These are phyloP conservation scores for Cyberlindnera subsufficiens DNA, from an alignment of 805 yeast genomes.

Conservation along the genomic window DNA sequence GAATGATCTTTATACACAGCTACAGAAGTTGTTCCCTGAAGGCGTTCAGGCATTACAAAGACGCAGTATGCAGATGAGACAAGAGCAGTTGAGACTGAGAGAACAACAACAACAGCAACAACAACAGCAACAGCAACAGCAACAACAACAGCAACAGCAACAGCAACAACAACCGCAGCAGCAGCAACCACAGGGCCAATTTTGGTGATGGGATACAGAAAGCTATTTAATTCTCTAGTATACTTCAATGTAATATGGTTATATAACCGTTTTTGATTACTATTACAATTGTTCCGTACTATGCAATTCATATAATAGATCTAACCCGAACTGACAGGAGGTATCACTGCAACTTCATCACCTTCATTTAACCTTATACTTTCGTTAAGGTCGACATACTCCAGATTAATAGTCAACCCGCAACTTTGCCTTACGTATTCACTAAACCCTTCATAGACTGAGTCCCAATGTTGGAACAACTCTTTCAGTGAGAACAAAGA, in stretches of 20 bases:
- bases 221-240: too few relatives aligned
- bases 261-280: background rate
- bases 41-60: conserved; percentile 20
- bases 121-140: conserved; percentile 12
- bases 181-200: background rate
- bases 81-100: conserved; percentile 7
- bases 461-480: conserved; percentile 1
- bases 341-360: conserved; percentile 17
- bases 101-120: conserved; percentile 11
- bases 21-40: conserved; percentile 23
- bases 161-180: background rate
- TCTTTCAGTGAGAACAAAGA: background rate
- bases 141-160: too few relatives aligned
- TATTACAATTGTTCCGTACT: too few relatives aligned
- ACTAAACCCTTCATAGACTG: conserved; percentile 3
- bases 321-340: conserved; percentile 19
- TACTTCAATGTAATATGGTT: background rate
- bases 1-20: conserved; percentile 17
- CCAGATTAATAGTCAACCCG: conserved; percentile 14
- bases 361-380: background rate
- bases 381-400: conserved; percentile 10
- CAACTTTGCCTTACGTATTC: conserved; percentile 8
- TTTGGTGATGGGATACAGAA: background rate
- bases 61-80: conserved; percentile 10
- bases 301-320: too few relatives aligned